Conservation (phyloP, 108 stramenopile genomes). For the Nannochloropsis gaditana region DNA sequence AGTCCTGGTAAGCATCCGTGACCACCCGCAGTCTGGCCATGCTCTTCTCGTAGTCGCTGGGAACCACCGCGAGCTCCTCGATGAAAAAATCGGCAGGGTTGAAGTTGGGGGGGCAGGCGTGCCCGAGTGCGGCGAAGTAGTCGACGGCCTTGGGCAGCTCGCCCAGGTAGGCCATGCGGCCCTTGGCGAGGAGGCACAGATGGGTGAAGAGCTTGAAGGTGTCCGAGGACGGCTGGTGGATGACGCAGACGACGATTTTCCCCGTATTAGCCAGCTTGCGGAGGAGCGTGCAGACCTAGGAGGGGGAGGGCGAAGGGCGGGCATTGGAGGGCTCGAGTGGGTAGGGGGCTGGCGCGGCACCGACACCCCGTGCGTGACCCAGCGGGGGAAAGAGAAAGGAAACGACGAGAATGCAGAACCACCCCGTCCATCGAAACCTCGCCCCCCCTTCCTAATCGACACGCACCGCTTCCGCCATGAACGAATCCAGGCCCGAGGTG, state of each 20-base stretch:
- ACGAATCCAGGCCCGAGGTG: constrained; percentile 45
- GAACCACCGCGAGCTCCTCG: neutral
- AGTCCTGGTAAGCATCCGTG: neutral
- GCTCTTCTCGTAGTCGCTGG: neutral
- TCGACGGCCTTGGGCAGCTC: constrained; percentile 18
- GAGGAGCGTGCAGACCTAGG: constrained; percentile 21
- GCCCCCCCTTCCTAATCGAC: neutral
- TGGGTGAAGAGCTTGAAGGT: constrained; percentile 34
- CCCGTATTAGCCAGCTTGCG: constrained; percentile 33
- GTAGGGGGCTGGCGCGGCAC: too few relatives aligned
- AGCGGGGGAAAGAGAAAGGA: neutral
- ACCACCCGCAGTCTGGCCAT: neutral
- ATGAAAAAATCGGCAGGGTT: constrained; percentile 19
- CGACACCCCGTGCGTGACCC: too few relatives aligned
- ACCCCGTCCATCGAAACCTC: neutral
- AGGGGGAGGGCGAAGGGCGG: neutral
- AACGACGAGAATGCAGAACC: neutral
- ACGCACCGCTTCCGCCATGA: constrained; percentile 44
- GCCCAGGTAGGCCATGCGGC: constrained; percentile 26
- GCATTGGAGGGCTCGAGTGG: neutral
- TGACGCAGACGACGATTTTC: constrained; percentile 44
- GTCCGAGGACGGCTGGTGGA: constrained; percentile 54
- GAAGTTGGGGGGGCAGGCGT: constrained; percentile 31
- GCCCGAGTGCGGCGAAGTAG: constrained; percentile 34
- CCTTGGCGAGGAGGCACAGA: constrained; percentile 36